A percentile compares a stretch with the other conserved stretches of the same genome.
Conservation (phyloP, 192 early-diverging fungal species). For the Coemansia erecta region DNA sequence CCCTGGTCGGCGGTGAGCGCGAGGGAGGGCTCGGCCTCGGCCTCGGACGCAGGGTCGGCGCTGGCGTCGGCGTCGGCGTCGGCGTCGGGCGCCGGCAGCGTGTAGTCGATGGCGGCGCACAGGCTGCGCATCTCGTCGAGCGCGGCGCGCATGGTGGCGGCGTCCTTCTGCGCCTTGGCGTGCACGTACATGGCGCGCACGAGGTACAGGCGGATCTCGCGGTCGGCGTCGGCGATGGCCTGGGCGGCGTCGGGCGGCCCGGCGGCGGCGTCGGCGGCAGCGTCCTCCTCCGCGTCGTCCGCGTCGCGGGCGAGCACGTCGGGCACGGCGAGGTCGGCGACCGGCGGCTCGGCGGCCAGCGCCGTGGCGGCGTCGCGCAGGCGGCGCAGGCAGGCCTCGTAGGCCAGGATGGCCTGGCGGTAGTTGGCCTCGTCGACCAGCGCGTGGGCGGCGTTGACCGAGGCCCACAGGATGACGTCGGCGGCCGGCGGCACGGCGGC, state of each 20-base stretch:
- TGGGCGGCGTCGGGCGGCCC: slow-evolving; percentile 14
- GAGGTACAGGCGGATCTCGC: slow-evolving; percentile 41
- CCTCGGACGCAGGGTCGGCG: no score
- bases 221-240: slow-evolving; percentile 19
- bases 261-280: neutral
- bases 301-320: neutral
- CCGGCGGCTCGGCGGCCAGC: slow-evolving; percentile 9
- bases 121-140: slow-evolving; percentile 45
- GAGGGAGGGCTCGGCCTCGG: neutral
- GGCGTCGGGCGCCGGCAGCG: slow-evolving; percentile 9
- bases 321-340: neutral
- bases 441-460: slow-evolving; percentile 76
- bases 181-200: slow-evolving; percentile 54
- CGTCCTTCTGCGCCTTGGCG: slow-evolving; percentile 64
- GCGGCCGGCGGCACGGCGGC: slow-evolving; percentile 13
- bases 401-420: slow-evolving; percentile 67
- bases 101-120: slow-evolving; percentile 15
- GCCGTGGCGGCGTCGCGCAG: slow-evolving; percentile 21
- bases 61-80: neutral
- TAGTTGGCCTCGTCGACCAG: slow-evolving; percentile 71
- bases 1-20: slow-evolving; percentile 53
- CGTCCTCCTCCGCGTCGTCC: neutral
- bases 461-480: slow-evolving; percentile 52
- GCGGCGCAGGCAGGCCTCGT: slow-evolving; percentile 61
- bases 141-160: slow-evolving; percentile 59